Percentiles rank a stretch among this genome's conserved stretches.
Evolutionary conservation across 331 rosid genomes (phyloP).

Genomic region (Quercus tomentella): DNA sequence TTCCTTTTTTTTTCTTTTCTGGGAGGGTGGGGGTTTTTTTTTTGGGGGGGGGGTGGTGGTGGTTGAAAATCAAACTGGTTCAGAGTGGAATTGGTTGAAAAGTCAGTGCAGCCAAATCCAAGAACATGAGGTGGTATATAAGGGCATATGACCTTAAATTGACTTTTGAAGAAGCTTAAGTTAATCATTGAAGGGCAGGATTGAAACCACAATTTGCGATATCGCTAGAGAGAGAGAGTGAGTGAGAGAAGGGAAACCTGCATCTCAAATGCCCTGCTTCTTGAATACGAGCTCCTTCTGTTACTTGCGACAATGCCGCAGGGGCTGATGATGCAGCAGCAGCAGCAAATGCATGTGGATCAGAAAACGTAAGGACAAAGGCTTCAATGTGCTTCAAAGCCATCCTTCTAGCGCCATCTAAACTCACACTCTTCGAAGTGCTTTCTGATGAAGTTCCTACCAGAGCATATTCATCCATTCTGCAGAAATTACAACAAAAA

Average conservation of each 20-base stretch:
- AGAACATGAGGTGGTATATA: too few relatives aligned
- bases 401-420: constrained; percentile 93
- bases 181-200: background rate
- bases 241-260: constrained; percentile 56
- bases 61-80: too few relatives aligned
- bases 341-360: constrained; percentile 80
- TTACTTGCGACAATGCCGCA: constrained; percentile 87
- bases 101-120: too few relatives aligned
- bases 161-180: too few relatives aligned
- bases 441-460: constrained; percentile 69
- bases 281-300: constrained; percentile 91
- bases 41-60: too few relatives aligned
- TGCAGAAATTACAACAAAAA: constrained; percentile 35
- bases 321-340: constrained; percentile 93
- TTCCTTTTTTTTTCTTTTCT: too few relatives aligned
- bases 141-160: too few relatives aligned
- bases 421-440: constrained; percentile 77
- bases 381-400: constrained; percentile 93
- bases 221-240: background rate
- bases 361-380: constrained; percentile 83
- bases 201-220: background rate
- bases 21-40: too few relatives aligned
- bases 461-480: constrained; percentile 94
- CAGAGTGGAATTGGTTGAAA: too few relatives aligned
- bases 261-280: constrained; percentile 99